A percentile compares a stretch with the other conserved stretches of the same genome.
phyloP scores from a whole-genome alignment of 2,329 filamentous ascomycete genomes.

The Chaetomium sp. region DNA sequence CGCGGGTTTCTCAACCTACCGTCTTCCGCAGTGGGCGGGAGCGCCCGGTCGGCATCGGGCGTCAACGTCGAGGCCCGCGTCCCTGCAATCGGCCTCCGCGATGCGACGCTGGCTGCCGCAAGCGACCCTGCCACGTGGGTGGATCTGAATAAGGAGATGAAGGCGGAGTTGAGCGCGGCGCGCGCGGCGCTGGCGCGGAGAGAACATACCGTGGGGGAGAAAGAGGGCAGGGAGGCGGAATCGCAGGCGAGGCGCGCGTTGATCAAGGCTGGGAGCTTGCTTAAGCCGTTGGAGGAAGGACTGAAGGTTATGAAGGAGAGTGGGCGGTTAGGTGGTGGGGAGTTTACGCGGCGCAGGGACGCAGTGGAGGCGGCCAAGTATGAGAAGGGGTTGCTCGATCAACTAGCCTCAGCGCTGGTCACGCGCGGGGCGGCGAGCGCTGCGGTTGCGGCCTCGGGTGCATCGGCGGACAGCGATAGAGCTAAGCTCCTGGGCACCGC shows the following conservation, averaged over 20 bases:
- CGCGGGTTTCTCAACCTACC: constrained; percentile 65
- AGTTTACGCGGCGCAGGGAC: constrained; percentile 65
- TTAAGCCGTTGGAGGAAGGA: constrained; percentile 60
- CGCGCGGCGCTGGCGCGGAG: constrained; percentile 59
- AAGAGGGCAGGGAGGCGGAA: constrained; percentile 50
- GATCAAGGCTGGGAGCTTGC: constrained; percentile 58
- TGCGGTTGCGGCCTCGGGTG: too few relatives aligned
- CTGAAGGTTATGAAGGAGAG: constrained; percentile 50
- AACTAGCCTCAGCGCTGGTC: constrained; percentile 48
- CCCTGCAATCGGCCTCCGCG: constrained; percentile 31
- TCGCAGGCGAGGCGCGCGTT: constrained; percentile 70
- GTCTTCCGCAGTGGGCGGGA: constrained; percentile 30
- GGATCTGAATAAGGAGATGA: constrained; percentile 69
- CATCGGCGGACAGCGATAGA: constrained; percentile 39
- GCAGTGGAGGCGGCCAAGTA: constrained; percentile 62
- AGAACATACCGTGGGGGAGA: constrained; percentile 48
- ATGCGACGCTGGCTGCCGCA: constrained; percentile 37
- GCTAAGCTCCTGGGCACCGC: constrained; percentile 39
- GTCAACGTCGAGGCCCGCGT: constrained; percentile 26
- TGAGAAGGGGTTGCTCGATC: constrained; percentile 70
- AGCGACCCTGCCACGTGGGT: constrained; percentile 66
- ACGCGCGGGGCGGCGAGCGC: constrained; percentile 34
- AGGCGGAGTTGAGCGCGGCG: constrained; percentile 64
- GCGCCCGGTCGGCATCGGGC: constrained; percentile 21
- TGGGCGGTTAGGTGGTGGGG: constrained; percentile 61